Evolutionary conservation across 768 basidiomycete genomes (phyloP).

Genomic region (Hebeloma cylindrosporum): DNA sequence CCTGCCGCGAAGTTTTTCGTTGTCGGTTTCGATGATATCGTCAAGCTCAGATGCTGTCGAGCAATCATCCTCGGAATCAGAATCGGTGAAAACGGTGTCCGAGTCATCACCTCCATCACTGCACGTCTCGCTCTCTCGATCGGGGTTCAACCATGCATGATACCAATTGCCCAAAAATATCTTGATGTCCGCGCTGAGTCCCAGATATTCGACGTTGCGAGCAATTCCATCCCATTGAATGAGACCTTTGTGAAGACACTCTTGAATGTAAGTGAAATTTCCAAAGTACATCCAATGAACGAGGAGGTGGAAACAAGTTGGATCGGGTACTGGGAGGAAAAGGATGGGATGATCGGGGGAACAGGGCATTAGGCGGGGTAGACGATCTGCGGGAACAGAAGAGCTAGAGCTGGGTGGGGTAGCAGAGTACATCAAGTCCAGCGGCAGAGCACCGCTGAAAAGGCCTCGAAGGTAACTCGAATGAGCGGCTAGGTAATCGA

Average conservation of each 20-base stretch:
- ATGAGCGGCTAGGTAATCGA: constrained; percentile 81
- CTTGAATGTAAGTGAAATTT: constrained; percentile 59
- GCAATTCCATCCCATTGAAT: constrained; percentile 87
- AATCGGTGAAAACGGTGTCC: constrained; percentile 36
- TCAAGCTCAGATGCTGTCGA: constrained; percentile 40
- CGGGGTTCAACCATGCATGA: constrained; percentile 54
- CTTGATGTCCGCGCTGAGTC: constrained; percentile 73
- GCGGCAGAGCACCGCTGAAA: constrained; percentile 63
- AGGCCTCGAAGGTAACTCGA: constrained; percentile 71
- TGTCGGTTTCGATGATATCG: constrained; percentile 33
- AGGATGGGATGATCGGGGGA: constrained; percentile 66
- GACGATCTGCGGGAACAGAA: constrained; percentile 47
- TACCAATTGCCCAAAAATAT: constrained; percentile 78
- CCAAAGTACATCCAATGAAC: constrained; percentile 87
- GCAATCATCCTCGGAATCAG: constrained; percentile 33
- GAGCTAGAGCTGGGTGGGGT: constrained; percentile 30
- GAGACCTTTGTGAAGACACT: constrained; percentile 59
- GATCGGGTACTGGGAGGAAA: constrained; percentile 75
- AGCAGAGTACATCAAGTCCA: constrained; percentile 52
- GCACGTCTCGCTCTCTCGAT: constrained; percentile 24
- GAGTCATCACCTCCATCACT: constrained; percentile 40
- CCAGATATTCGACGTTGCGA: constrained; percentile 87
- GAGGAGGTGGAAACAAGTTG: constrained; percentile 67
- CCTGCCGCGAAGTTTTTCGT: constrained; percentile 43
- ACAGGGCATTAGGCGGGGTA: constrained; percentile 70